These are phyloP conservation scores for Erythrophleum ivorense DNA, from an alignment of 331 rosid species.

Conservation along the genomic window DNA sequence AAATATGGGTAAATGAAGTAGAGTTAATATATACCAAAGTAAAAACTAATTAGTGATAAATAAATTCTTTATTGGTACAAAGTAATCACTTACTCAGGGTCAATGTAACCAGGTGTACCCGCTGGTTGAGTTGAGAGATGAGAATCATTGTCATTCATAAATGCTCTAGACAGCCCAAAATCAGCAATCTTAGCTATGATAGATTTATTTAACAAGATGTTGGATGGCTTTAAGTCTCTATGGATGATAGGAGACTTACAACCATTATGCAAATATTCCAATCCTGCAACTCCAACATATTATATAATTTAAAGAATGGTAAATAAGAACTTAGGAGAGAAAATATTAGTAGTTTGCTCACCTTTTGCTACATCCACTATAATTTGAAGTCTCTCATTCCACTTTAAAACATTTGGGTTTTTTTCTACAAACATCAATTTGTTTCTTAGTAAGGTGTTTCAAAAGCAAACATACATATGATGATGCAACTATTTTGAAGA, in stretches of 20 bases:
- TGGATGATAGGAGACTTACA: constrained; percentile 53
- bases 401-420: constrained; percentile 37
- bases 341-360: background rate
- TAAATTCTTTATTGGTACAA: background rate
- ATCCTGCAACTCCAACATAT: constrained; percentile 35
- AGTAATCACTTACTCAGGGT: constrained; percentile 46
- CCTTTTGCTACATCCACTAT: constrained; percentile 48
- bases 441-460: background rate
- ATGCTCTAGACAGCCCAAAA: constrained; percentile 52
- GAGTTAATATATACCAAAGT: background rate
- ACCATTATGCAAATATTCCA: constrained; percentile 53
- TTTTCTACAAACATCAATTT: constrained; percentile 15
- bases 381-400: constrained; percentile 48
- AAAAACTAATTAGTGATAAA: background rate
- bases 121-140: constrained; percentile 46
- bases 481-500: background rate
- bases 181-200: constrained; percentile 50
- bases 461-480: background rate
- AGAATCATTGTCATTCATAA: constrained; percentile 39
- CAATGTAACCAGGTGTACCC: constrained; percentile 54
- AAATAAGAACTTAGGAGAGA: background rate
- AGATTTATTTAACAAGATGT: constrained; percentile 48
- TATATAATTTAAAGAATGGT: background rate
- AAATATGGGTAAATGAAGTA: background rate
- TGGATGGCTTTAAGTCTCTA: constrained; percentile 51